Evolutionary conservation across 805 yeast species (phyloP).

Genomic region (Starmera pachycereana): DNA sequence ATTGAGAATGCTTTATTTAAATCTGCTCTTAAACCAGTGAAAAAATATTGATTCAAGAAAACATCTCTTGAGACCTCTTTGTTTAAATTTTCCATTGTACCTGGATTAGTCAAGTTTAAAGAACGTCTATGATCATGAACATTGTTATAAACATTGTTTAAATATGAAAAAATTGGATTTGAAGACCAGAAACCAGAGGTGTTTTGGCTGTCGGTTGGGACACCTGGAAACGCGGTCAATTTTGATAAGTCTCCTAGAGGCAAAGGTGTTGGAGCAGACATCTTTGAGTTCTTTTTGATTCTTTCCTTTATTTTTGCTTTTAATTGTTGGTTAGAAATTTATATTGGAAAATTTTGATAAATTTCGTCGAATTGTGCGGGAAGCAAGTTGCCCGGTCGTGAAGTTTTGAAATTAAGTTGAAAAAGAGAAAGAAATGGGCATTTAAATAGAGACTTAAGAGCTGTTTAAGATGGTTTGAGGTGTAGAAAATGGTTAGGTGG

Average conservation of each 20-base stretch:
- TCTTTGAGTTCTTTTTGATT: conserved; percentile 1
- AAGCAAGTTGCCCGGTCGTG: too few relatives aligned
- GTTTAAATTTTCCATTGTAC: conserved; percentile 86
- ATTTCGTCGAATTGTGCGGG: too few relatives aligned
- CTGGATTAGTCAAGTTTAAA: conserved; percentile 82
- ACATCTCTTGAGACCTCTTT: conserved; percentile 94
- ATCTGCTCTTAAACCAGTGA: conserved; percentile 95
- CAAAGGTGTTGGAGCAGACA: conserved; percentile 30
- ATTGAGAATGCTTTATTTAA: conserved; percentile 82
- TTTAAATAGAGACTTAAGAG: too few relatives aligned
- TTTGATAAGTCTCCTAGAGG: conserved; percentile 54
- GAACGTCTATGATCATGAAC: conserved; percentile 72
- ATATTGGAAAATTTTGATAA: too few relatives aligned
- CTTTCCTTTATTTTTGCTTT: background rate
- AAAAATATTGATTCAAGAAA: conserved; percentile 77
- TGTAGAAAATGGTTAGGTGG: too few relatives aligned
- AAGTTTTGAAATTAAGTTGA: too few relatives aligned
- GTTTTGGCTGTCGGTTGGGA: conserved; percentile 42
- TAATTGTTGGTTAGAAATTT: too few relatives aligned
- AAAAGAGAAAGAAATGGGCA: too few relatives aligned
- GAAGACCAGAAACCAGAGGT: conserved; percentile 63
- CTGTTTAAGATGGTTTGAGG: too few relatives aligned
- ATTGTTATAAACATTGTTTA: conserved; percentile 64
- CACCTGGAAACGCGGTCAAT: conserved; percentile 49
- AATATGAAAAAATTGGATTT: conserved; percentile 72